A percentile compares a stretch with the other conserved stretches of the same genome.
phyloP scores from a whole-genome alignment of 176 grass and related monocot genomes.

The Zizania latifolia region DNA sequence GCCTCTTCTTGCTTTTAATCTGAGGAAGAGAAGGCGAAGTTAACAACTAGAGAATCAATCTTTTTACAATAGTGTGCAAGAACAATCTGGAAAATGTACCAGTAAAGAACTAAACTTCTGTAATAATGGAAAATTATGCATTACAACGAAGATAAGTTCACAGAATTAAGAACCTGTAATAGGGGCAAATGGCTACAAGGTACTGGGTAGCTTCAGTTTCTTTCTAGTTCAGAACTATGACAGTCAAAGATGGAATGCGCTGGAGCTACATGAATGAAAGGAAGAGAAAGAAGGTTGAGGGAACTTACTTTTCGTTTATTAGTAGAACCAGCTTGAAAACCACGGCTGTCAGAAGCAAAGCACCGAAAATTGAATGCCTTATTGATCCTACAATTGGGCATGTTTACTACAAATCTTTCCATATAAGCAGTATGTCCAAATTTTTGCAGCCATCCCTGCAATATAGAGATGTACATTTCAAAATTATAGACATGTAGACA shows the following conservation, averaged over 20 bases:
- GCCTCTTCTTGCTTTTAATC: constrained; percentile 41
- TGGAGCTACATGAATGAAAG: not conserved
- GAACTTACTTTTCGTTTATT: constrained; percentile 41
- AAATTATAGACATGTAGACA: not conserved
- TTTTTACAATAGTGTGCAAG: not conserved
- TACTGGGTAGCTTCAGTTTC: not conserved
- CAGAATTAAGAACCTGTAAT: not conserved
- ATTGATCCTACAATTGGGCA: not conserved
- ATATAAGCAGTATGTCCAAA: not conserved
- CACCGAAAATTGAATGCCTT: constrained; percentile 16
- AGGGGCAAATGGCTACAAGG: not conserved
- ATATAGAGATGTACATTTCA: not conserved
- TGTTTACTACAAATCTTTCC: constrained; percentile 9
- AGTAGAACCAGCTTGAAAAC: constrained; percentile 15
- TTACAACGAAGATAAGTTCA: not conserved
- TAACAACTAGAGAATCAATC: not conserved
- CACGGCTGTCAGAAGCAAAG: constrained; percentile 21
- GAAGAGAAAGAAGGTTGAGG: not conserved
- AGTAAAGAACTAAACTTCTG: not conserved
- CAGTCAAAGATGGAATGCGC: not conserved
- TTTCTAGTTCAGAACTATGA: not conserved
- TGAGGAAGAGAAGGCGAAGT: not conserved
- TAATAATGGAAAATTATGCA: not conserved
- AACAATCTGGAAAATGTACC: not conserved
- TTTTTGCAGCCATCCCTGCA: constrained; percentile 28